These are phyloP conservation scores for Cocos nucifera DNA, from an alignment of 176 grass and related monocot genomes.

Conservation along the genomic window DNA sequence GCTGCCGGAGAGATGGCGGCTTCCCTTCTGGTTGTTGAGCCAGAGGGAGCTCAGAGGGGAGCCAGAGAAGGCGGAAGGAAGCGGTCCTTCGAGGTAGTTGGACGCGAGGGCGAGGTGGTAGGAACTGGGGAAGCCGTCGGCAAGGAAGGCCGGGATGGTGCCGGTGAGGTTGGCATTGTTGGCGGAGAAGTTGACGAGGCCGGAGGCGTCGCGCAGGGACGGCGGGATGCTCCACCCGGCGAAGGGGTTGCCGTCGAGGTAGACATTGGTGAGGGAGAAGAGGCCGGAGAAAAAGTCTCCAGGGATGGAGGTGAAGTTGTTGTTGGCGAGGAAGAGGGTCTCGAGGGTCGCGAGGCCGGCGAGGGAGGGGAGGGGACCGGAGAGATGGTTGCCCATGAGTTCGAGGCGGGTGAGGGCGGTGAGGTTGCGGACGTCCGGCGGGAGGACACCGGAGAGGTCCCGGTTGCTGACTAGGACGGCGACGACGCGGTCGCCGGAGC, in stretches of 20 bases:
- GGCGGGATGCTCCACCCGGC: constrained; percentile 7
- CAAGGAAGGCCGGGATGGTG: constrained; percentile 21
- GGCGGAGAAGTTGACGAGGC: constrained; percentile 26
- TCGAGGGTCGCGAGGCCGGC: not conserved
- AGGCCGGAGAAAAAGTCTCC: constrained; percentile 10
- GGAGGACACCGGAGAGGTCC: constrained; percentile 3
- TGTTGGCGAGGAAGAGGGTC: constrained; percentile 1
- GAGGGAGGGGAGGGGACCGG: constrained; percentile 3
- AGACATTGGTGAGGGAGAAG: not conserved
- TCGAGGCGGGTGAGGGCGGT: not conserved
- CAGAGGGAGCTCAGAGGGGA: constrained; percentile 26
- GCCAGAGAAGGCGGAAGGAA: constrained; percentile 1
- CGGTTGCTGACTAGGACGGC: constrained; percentile 4
- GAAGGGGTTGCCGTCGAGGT: constrained; percentile 32
- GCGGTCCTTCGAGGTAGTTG: not conserved
- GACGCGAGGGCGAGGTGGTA: constrained; percentile 19
- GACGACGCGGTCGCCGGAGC: constrained; percentile 5
- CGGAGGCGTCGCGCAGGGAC: not conserved
- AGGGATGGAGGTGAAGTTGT: constrained; percentile 6
- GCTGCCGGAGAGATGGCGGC: not conserved
- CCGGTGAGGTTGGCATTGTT: constrained; percentile 19
- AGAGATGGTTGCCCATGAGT: not conserved
- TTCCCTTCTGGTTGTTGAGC: constrained; percentile 31
- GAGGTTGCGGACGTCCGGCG: constrained; percentile 7
- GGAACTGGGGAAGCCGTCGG: constrained; percentile 4